Conservation (phyloP, 768 basidiomycete species). For the Leccinum subgranulosum region DNA sequence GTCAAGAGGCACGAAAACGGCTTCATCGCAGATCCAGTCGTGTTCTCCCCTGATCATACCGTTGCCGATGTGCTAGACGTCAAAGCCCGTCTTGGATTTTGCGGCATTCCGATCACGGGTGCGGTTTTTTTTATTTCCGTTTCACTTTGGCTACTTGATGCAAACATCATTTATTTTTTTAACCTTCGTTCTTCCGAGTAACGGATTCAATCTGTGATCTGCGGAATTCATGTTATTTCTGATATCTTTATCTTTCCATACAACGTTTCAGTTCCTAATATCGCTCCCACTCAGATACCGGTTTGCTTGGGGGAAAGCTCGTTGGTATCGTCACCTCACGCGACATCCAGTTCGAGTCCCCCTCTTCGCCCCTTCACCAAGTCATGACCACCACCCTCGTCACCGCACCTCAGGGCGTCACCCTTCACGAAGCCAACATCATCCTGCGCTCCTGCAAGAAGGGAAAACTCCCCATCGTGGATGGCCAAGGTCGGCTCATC, state of each 20-base stretch:
- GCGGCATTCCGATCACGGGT: conserved; percentile 98
- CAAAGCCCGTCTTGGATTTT: conserved; percentile 89
- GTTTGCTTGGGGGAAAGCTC: conserved; percentile 84
- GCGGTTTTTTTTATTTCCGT: conserved; percentile 36
- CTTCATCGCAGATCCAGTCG: conserved; percentile 94
- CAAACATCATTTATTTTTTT: conserved; percentile 38
- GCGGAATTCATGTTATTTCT: conserved; percentile 47
- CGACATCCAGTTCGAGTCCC: conserved; percentile 89
- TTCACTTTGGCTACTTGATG: conserved; percentile 37
- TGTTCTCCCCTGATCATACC: conserved; percentile 69
- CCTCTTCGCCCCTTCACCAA: conserved; percentile 59
- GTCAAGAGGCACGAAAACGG: conserved; percentile 99
- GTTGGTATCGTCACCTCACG: conserved; percentile 96
- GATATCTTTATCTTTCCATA: conserved; percentile 2
- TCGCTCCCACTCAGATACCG: conserved; percentile 60
- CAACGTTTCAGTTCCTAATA: conserved; percentile 18
- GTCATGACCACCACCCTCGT: conserved; percentile 92
- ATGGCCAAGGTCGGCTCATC: conserved; percentile 59
- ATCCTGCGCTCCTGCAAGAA: conserved; percentile 96
- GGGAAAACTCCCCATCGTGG: conserved; percentile 91
- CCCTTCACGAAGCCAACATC: conserved; percentile 86
- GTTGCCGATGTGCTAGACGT: conserved; percentile 92
- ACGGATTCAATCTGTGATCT: conserved; percentile 69
- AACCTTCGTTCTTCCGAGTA: conserved; percentile 92
- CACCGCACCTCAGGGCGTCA: conserved; percentile 85